Evolutionary conservation across 164 flowering plant genomes (phyloP).

Genomic region (Aristolochia contorta): DNA sequence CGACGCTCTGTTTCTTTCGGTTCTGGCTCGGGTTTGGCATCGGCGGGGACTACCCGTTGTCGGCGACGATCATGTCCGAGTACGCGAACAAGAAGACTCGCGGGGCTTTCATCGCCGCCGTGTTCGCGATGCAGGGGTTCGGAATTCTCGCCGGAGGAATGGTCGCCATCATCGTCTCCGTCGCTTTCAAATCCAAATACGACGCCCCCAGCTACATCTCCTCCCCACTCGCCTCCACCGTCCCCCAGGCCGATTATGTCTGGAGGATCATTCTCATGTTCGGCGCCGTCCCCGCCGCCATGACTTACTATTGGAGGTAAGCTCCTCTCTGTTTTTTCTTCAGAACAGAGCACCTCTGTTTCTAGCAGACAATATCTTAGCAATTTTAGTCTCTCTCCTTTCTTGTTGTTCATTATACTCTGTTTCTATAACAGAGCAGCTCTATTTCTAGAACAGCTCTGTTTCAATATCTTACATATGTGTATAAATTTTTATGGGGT

Average conservation of each 20-base stretch:
- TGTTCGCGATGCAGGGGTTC: constrained; percentile 35
- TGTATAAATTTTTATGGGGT: no score
- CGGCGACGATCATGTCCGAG: constrained; percentile 39
- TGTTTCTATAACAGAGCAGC: no score
- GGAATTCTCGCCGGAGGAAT: constrained; percentile 30
- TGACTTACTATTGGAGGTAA: constrained; percentile 33
- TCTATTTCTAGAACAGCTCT: no score
- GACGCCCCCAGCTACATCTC: constrained; percentile 9
- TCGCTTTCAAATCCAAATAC: constrained; percentile 14
- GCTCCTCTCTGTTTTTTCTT: no score
- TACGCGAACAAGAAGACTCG: constrained; percentile 34
- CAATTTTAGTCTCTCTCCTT: no score
- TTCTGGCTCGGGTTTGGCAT: constrained; percentile 40
- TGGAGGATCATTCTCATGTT: constrained; percentile 37
- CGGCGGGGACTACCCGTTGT: constrained; percentile 36
- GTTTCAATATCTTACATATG: no score
- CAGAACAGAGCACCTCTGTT: no score
- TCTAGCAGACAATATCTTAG: no score
- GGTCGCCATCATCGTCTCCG: constrained; percentile 20
- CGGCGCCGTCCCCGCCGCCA: constrained; percentile 31
- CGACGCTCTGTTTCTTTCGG: constrained; percentile 33
- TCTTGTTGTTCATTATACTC: no score
- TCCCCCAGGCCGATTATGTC: constrained; percentile 27
- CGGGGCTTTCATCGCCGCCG: constrained; percentile 29
- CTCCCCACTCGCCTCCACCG: constrained; percentile 11